These are phyloP conservation scores for Rhodotorula sp. DNA, from an alignment of 1,284 basidiomycete species.

Conservation along the genomic window DNA sequence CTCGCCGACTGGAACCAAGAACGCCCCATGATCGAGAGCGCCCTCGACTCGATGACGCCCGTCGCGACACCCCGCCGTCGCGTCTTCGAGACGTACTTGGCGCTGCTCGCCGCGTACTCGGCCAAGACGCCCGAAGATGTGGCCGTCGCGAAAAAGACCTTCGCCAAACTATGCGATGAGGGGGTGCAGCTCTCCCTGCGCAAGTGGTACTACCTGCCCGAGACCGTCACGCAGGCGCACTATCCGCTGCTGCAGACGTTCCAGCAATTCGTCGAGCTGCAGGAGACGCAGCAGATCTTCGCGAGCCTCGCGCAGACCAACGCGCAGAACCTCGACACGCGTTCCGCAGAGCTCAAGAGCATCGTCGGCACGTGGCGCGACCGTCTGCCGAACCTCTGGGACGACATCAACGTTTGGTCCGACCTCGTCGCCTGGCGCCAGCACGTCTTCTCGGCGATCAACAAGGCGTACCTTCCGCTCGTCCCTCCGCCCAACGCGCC, in stretches of 20 bases:
- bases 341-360: conserved; percentile 92
- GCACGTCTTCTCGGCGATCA: conserved; percentile 87
- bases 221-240: conserved; percentile 83
- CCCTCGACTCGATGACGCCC: conserved; percentile 77
- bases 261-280: conserved; percentile 97
- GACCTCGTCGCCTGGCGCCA: conserved; percentile 98
- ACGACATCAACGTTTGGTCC: conserved; percentile 98
- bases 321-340: conserved; percentile 86
- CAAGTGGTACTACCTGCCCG: conserved; percentile 91
- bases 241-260: conserved; percentile 94
- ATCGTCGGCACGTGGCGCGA: conserved; percentile 97
- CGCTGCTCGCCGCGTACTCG: conserved; percentile 62
- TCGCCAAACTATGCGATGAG: conserved; percentile 85
- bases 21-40: conserved; percentile 76
- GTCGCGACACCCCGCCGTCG: conserved; percentile 87
- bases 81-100: conserved; percentile 93
- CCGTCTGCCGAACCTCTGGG: conserved; percentile 89
- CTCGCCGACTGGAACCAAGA: conserved; percentile 76
- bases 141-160: conserved; percentile 56
- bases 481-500: conserved; percentile 59
- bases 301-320: conserved; percentile 83
- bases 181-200: conserved; percentile 94
- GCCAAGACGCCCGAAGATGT: conserved; percentile 37
- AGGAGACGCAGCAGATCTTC: conserved; percentile 89
- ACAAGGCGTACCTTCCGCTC: conserved; percentile 91